Evolutionary conservation across 768 basidiomycete genomes (phyloP), one percentile per base, ranked within the genome.

Genomic region (Dacryopinax primogenitus): DNA sequence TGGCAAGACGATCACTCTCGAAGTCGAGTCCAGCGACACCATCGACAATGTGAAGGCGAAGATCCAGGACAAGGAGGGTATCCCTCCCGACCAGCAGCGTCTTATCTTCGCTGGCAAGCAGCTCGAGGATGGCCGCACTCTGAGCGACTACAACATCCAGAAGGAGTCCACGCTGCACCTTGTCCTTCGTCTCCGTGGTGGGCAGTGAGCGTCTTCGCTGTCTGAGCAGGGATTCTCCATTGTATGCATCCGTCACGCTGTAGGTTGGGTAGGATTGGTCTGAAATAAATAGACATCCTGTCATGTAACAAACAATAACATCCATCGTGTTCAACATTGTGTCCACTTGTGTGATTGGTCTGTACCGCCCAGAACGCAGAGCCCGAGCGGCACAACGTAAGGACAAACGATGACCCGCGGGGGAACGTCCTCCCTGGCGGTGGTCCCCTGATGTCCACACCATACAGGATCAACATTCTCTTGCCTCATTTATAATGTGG

Each of bases 21-120:
- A 95, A 73, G 92, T 94, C 45, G 91, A 94, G 76, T 92, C 91
- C 0, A 90, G 87, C 0, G 90, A 93, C 74, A 93, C 92, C 13
- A 93, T 95, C 71, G 92, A 94, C 73, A 91, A 92, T 69, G 90
- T 93, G 28, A 80, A 79, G 76, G 70, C 73, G 32, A 79, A 79
- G 73, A 79, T 80, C 67, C 78, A 79, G 72, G 79, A 80, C 74
- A 79, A 77, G 73, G 77, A 79, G 72, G 86, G 76, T 67, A 79
- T 80, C 65, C 79, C 77, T 44, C 79, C 78, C 61, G 80, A 79
- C 63, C 78, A 78, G 71, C 79, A 81, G 69, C 73, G 79, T 39
- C 69, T 81, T 51, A 79, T 80, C 67, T 80, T 79, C 68, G 78
- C 77, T 64, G 79, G 79, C 41, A 79, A 79, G 73, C 79, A 80